Evolutionary conservation across 371 early-diverging fungal species (phyloP).

Genomic region (Agmasoma carcini): DNA sequence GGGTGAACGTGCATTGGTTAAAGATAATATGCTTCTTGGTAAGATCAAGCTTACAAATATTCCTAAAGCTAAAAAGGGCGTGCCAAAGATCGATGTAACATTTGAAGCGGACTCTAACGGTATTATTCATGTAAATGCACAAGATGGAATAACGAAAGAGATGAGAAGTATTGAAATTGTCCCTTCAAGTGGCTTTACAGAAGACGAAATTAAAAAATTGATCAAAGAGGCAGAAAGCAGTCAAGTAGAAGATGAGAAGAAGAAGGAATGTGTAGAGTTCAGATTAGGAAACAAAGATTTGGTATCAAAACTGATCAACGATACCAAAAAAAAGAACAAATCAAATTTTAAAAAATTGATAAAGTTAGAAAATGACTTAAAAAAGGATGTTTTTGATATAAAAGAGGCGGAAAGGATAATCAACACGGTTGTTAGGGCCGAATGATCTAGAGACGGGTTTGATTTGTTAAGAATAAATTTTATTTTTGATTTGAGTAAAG

Average conservation of each 20-base stretch:
- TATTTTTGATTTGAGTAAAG: not conserved
- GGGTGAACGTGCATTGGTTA: slow-evolving; percentile 86
- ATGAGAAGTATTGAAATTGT: slow-evolving; percentile 85
- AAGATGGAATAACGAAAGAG: slow-evolving; percentile 80
- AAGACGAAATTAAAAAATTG: slow-evolving; percentile 85
- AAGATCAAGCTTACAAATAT: slow-evolving; percentile 70
- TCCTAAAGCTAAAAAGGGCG: slow-evolving; percentile 67
- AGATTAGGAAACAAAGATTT: slow-evolving; percentile 78
- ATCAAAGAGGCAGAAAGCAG: slow-evolving; percentile 71
- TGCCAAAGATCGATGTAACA: slow-evolving; percentile 88
- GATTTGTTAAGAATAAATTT: not conserved
- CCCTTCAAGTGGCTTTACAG: slow-evolving; percentile 80
- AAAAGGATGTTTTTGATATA: slow-evolving; percentile 12
- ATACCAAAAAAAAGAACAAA: not conserved
- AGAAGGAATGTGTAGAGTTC: slow-evolving; percentile 76
- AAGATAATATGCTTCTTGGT: slow-evolving; percentile 89
- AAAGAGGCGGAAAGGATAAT: not conserved
- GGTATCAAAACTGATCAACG: slow-evolving; percentile 58
- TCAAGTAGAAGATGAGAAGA: slow-evolving; percentile 73
- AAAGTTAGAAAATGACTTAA: not conserved
- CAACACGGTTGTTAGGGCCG: not conserved
- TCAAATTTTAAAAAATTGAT: not conserved
- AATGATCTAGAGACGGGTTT: not conserved
- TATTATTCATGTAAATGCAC: slow-evolving; percentile 87
- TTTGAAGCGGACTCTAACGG: slow-evolving; percentile 97